Base-by-base conservation (phyloP, 805 yeast species). In the Hanseniaspora vineae region DNA sequence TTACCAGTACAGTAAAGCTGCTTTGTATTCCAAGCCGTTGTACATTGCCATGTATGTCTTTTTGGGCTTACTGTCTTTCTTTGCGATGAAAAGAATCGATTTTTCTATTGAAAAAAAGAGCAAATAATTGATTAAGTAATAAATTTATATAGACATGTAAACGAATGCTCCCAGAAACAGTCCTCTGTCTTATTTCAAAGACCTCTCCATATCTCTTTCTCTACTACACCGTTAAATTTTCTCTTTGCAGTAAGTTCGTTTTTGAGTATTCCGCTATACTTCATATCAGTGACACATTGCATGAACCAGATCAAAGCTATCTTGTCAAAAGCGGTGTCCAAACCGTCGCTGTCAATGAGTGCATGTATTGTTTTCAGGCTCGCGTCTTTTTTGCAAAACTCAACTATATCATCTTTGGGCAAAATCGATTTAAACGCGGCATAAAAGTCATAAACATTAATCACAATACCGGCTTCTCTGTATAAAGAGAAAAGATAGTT, bases 401-500 rank as follows among this genome's bases (percentile, higher is more conserved):
- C 20, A 20, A 40, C 20, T 5, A 67, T 60, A 12, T 54, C 53
- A 6, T 59, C 53, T 42, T 55, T 55, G 3, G 67, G 64, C n/a
- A 80, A 53, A 0, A 77, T 65, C 49, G 70, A 75, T 56, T 70
- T 75, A 63, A 83, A 83, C 0, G 84, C 80, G 20, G 66, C 60
- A 56, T 71, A 84, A 54, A 78, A 79, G 54, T 84, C 94, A 62
- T 70, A 80, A 46, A 81, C 71, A 57, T 84, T 84, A 51, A 84
- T 72, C 31, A 71, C 66, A 2, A 79, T 69, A 20, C 84, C 83
- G 0, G 96, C 89, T 55, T 88, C 96, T 50, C 92, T 75, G 59
- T 81, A 82, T 14, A 85, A 68, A 44, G 76, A 73, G 64, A 77
- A 88, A 47, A 88, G 59, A 44, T 73, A 76, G 31, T 76, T 66